These are phyloP conservation scores for Tremellales sp. DNA, from an alignment of 1,284 basidiomycete genomes.

Conservation along the genomic window DNA sequence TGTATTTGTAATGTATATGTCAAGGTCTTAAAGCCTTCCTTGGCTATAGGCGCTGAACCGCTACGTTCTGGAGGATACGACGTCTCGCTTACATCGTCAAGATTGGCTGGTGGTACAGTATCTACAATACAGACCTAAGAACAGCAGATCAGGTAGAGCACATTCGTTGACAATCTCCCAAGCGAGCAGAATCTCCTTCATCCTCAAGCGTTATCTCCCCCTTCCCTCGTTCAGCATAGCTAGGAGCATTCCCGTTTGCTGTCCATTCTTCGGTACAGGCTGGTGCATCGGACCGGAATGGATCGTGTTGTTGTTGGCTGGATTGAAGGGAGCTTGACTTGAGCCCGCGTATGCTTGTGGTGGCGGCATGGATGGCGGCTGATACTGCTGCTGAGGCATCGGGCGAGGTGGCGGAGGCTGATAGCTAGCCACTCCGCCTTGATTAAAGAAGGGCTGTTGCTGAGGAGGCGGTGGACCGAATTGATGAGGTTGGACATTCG, in stretches of 20 bases:
- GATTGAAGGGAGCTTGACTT: background rate
- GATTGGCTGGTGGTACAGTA: too few relatives aligned
- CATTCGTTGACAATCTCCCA: too few relatives aligned
- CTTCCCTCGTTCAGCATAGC: background rate
- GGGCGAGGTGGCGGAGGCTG: background rate
- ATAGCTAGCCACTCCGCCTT: background rate
- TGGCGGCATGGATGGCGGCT: background rate
- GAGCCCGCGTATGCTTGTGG: background rate
- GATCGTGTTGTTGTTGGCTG: background rate
- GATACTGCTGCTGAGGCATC: background rate
- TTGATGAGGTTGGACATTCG: background rate
- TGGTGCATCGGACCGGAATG: background rate
- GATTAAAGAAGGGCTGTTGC: background rate
- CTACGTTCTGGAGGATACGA: too few relatives aligned
- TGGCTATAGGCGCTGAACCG: too few relatives aligned
- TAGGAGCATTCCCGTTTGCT: background rate
- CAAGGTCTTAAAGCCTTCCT: too few relatives aligned
- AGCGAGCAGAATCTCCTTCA: too few relatives aligned
- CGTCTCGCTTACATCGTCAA: too few relatives aligned
- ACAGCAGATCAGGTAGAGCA: too few relatives aligned
- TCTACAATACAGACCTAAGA: too few relatives aligned
- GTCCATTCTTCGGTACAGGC: background rate
- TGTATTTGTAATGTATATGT: too few relatives aligned
- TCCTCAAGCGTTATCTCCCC: too few relatives aligned
- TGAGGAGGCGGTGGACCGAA: background rate